Percentiles rank a stretch among this genome's conserved stretches.
Conservation (phyloP, 345 rosid genomes). For the Physaria fendleri region DNA sequence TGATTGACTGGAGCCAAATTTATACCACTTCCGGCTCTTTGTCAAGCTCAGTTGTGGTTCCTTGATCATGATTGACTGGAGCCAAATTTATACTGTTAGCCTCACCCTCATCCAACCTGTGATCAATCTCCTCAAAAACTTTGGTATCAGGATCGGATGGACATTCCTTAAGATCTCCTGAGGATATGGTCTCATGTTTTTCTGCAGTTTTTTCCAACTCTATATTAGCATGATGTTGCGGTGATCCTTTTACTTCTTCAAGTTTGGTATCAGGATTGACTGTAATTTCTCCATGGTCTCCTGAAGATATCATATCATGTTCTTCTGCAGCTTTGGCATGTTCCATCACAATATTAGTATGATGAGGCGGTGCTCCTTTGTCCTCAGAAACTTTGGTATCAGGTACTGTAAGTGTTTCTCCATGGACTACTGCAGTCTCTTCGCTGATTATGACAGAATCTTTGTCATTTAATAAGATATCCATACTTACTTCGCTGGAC, state of each 20-base stretch:
- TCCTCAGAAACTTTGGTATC: conserved; percentile 6
- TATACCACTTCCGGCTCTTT: too few species aligned
- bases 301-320: conserved; percentile 7
- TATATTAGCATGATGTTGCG: not conserved
- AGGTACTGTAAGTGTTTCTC: conserved; percentile 17
- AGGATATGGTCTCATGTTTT: conserved; percentile 8
- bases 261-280: conserved; percentile 25
- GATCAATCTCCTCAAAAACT: conserved; percentile 16
- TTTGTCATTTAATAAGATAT: not conserved
- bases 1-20: conserved; percentile 1
- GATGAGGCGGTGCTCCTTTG: not conserved
- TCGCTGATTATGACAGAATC: conserved; percentile 14
- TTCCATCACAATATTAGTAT: conserved; percentile 10
- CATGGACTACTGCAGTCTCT: conserved; percentile 2
- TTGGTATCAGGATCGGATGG: conserved; percentile 22
- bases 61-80: conserved; percentile 2
- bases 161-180: conserved; percentile 3
- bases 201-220: conserved; percentile 21
- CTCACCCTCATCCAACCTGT: not conserved
- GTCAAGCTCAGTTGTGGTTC: conserved; percentile 11
- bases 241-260: not conserved
- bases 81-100: not conserved
- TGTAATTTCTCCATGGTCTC: not conserved
- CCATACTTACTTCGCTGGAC: conserved; percentile 12
- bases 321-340: conserved; percentile 16